Percentiles rank a stretch among this genome's conserved stretches.
These are phyloP conservation scores for Tolypocladium inflatum DNA, from an alignment of 2,329 filamentous ascomycete genomes.

Conservation along the genomic window DNA sequence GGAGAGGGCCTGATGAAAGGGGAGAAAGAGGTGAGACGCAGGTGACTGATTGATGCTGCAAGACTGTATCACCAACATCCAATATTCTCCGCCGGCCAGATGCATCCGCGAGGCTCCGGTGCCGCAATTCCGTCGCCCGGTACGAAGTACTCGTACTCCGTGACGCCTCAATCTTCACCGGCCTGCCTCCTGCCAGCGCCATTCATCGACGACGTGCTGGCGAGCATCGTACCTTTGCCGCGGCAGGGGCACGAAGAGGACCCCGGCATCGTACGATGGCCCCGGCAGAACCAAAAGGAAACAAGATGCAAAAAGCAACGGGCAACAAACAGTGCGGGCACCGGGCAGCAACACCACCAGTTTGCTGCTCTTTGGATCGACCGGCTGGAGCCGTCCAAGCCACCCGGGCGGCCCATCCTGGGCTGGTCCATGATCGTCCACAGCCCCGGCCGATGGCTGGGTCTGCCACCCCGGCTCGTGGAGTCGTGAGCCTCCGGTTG, in stretches of 20 bases:
- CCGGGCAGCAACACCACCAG: not conserved
- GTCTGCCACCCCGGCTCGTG: not conserved
- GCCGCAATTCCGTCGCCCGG: not conserved
- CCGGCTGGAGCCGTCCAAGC: not conserved
- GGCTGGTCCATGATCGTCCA: not conserved
- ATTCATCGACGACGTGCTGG: not conserved
- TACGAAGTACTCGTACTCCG: too few species aligned
- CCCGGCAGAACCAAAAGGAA: not conserved
- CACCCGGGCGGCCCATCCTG: not conserved
- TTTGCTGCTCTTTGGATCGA: not conserved
- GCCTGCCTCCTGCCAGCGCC: not conserved
- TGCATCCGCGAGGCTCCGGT: not conserved
- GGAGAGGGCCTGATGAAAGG: not conserved
- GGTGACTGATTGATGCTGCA: not conserved
- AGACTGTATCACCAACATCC: not conserved
- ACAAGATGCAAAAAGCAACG: not conserved
- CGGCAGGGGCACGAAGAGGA: not conserved
- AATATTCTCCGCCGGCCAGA: not conserved
- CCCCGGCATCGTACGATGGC: not conserved
- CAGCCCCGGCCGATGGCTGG: not conserved
- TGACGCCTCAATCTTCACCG: not conserved
- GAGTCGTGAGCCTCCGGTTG: not conserved
- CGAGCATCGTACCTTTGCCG: not conserved
- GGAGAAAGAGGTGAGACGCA: not conserved
- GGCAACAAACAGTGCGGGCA: not conserved